Conservation (phyloP, 1,284 basidiomycete genomes). For the Leccinum subfulvum region DNA sequence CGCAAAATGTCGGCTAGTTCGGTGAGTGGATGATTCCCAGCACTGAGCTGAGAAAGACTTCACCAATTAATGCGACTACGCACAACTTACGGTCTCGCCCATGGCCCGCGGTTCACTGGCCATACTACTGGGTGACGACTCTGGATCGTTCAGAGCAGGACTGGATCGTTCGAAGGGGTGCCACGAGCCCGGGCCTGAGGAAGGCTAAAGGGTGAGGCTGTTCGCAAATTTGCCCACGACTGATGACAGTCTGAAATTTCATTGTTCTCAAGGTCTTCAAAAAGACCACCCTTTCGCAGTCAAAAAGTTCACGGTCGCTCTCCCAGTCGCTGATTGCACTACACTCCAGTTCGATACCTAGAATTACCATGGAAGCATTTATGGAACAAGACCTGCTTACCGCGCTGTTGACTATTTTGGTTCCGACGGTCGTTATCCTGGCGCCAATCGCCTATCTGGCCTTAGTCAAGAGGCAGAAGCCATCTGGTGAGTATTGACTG, state of each 20-base stretch:
- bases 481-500: slow-evolving; percentile 13
- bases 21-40: not conserved
- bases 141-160: not conserved
- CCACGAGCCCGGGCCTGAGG: not conserved
- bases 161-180: not conserved
- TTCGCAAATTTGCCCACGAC: not conserved
- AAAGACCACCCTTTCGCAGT: not conserved
- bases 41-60: not conserved
- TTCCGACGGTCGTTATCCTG: slow-evolving; percentile 12
- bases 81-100: not conserved
- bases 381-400: slow-evolving; percentile 2
- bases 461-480: slow-evolving; percentile 7
- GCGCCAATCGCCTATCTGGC: slow-evolving; percentile 20
- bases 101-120: not conserved
- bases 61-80: not conserved
- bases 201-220: not conserved
- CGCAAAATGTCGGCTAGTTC: not conserved
- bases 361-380: not conserved
- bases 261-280: not conserved
- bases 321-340: not conserved
- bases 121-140: not conserved
- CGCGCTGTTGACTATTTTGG: slow-evolving; percentile 12
- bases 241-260: too few species aligned
- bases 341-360: not conserved
- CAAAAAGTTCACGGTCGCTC: not conserved